Conservation (phyloP, 1,284 basidiomycete genomes). For the Ganoderma sp. region DNA sequence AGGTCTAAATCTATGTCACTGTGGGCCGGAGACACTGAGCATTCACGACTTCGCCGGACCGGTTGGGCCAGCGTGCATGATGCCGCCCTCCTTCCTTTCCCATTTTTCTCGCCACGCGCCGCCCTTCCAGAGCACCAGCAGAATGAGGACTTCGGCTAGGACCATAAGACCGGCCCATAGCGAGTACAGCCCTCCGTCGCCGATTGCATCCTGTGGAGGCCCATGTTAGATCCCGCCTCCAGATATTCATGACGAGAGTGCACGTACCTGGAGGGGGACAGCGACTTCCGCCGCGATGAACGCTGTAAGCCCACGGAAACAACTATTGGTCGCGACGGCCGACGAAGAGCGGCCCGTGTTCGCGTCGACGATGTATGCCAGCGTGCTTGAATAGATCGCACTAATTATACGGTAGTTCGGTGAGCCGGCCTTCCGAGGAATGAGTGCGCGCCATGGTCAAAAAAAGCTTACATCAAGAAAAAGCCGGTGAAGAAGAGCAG, state of each 20-base stretch:
- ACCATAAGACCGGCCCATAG: constrained; percentile 70
- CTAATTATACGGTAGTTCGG: constrained; percentile 42
- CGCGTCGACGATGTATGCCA: constrained; percentile 80
- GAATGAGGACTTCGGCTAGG: constrained; percentile 56
- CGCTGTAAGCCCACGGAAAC: constrained; percentile 71
- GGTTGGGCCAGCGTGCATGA: neutral
- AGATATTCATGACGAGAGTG: neutral
- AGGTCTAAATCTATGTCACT: neutral
- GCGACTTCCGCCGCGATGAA: constrained; percentile 75
- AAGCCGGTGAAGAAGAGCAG: constrained; percentile 73
- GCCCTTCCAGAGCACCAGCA: constrained; percentile 57
- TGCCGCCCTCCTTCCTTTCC: constrained; percentile 36
- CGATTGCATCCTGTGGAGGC: constrained; percentile 50
- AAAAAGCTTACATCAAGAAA: constrained; percentile 60
- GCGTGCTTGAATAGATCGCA: constrained; percentile 72
- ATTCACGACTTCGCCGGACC: neutral
- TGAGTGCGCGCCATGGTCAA: neutral
- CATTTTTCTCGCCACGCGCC: constrained; percentile 48
- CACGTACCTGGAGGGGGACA: constrained; percentile 64
- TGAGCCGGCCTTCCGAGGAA: constrained; percentile 20
- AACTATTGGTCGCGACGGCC: constrained; percentile 74
- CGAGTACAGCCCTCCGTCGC: constrained; percentile 78
- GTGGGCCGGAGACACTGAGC: neutral
- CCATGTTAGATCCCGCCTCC: neutral
- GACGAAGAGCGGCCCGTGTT: constrained; percentile 75